Conservation (phyloP, 768 basidiomycete species). For the Neoboletus subvelutipes region DNA sequence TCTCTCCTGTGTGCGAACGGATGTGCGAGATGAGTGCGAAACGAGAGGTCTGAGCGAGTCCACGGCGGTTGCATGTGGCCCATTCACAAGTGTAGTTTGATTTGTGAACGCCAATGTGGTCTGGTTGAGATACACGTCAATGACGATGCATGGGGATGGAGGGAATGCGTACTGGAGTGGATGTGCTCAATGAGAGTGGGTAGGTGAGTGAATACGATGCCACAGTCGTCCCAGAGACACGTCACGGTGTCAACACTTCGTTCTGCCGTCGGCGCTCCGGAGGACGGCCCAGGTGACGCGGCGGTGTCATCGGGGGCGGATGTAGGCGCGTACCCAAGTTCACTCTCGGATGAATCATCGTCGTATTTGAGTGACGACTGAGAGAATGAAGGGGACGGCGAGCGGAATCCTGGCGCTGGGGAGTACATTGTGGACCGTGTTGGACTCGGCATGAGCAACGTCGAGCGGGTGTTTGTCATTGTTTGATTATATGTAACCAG, state of each 20-base stretch:
- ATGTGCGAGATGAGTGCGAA: conserved; percentile 91
- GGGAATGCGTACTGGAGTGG: conserved; percentile 59
- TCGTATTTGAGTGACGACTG: conserved; percentile 30
- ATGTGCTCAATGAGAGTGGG: conserved; percentile 81
- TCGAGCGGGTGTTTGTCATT: conserved; percentile 20
- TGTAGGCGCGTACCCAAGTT: conserved; percentile 15
- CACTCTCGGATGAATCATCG: conserved; percentile 28
- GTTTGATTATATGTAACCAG: conserved; percentile 9
- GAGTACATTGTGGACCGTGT: conserved; percentile 33
- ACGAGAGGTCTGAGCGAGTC: conserved; percentile 81
- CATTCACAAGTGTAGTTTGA: conserved; percentile 90
- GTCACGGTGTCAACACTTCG: conserved; percentile 56
- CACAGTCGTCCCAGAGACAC: conserved; percentile 86
- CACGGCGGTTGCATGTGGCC: conserved; percentile 75
- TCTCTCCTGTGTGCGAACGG: conserved; percentile 92
- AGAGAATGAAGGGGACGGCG: conserved; percentile 42
- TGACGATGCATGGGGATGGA: too few relatives aligned
- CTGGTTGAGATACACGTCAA: conserved; percentile 36
- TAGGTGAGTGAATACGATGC: conserved; percentile 67
- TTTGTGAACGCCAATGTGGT: conserved; percentile 81
- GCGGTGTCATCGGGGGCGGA: conserved; percentile 16
- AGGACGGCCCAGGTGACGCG: conserved; percentile 24
- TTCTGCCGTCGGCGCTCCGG: conserved; percentile 18
- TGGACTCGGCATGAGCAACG: background rate
- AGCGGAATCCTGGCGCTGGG: conserved; percentile 39